Percentiles rank a stretch among this genome's conserved stretches.
These are phyloP conservation scores for Penicillium ochrochloron DNA, from an alignment of 495 filamentous ascomycete species.

Conservation along the genomic window DNA sequence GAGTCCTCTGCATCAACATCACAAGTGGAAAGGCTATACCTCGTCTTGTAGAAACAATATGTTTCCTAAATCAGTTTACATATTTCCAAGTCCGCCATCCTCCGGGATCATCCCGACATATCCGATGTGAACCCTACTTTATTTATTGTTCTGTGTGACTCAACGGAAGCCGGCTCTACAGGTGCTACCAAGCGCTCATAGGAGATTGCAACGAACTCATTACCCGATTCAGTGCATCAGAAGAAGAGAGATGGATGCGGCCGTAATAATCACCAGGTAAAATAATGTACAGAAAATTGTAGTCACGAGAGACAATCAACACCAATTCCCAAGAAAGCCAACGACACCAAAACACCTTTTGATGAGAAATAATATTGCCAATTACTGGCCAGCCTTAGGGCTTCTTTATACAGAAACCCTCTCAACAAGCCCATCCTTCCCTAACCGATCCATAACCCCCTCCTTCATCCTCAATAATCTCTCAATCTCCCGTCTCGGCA, in stretches of 20 bases:
- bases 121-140: not conserved
- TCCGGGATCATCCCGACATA: not conserved
- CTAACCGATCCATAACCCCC: constrained; percentile 61
- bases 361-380: not conserved
- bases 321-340: not conserved
- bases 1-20: too few species aligned
- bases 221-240: not conserved
- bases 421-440: constrained; percentile 55
- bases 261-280: not conserved
- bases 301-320: not conserved
- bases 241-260: not conserved
- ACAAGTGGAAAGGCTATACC: too few species aligned
- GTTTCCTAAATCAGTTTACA: too few species aligned
- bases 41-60: not conserved
- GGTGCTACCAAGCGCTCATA: not conserved
- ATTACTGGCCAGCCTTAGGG: not conserved
- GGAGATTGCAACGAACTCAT: not conserved
- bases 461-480: constrained; percentile 57
- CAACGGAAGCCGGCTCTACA: not conserved
- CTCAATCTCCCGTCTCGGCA: constrained; percentile 61
- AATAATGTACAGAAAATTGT: constrained; percentile 3
- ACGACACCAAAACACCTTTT: constrained; percentile 2
- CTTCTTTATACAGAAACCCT: constrained; percentile 25
- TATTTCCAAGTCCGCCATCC: not conserved
- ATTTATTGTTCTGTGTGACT: not conserved